phyloP scores from a whole-genome alignment of 768 basidiomycete genomes.

The Leccinum subgranulosum region DNA sequence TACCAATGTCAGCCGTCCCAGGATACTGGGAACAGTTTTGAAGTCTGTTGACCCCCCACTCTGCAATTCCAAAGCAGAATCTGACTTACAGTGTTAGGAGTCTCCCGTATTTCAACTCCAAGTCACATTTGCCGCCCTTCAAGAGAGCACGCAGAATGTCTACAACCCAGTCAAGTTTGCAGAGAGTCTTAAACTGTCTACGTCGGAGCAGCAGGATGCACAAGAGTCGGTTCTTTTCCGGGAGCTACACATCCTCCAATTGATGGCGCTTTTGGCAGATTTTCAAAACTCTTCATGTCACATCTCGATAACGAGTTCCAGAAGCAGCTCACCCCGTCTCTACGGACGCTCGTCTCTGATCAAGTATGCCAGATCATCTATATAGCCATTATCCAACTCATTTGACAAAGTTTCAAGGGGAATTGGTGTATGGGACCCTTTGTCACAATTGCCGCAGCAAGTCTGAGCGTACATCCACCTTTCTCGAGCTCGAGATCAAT shows the following conservation, averaged over 20 bases:
- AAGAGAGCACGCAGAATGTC: conserved; percentile 62
- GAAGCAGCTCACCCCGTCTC: conserved; percentile 62
- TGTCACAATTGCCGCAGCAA: conserved; percentile 67
- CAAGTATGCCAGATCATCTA: conserved; percentile 47
- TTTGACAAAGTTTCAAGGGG: conserved; percentile 75
- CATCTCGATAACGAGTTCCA: conserved; percentile 85
- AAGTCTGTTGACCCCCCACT: conserved; percentile 32
- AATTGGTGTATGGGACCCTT: conserved; percentile 73
- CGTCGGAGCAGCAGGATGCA: conserved; percentile 92
- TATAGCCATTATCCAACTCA: conserved; percentile 3
- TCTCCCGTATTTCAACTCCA: conserved; percentile 79
- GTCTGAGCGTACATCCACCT: conserved; percentile 69
- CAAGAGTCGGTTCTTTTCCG: conserved; percentile 66
- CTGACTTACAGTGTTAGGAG: conserved; percentile 41
- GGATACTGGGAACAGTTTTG: conserved; percentile 42
- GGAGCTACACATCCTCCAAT: conserved; percentile 1
- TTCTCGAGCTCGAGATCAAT: conserved; percentile 86
- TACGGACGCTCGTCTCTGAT: conserved; percentile 68
- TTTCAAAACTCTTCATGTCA: conserved; percentile 92
- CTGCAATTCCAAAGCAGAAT: not conserved
- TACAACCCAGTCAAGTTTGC: conserved; percentile 87
- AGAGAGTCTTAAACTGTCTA: conserved; percentile 76
- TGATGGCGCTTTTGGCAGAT: conserved; percentile 43
- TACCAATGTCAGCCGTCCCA: conserved; percentile 68
- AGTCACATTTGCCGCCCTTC: conserved; percentile 81